These are phyloP conservation scores for Lasiosphaeris hirsuta DNA, from an alignment of 495 filamentous ascomycete species.

Conservation along the genomic window DNA sequence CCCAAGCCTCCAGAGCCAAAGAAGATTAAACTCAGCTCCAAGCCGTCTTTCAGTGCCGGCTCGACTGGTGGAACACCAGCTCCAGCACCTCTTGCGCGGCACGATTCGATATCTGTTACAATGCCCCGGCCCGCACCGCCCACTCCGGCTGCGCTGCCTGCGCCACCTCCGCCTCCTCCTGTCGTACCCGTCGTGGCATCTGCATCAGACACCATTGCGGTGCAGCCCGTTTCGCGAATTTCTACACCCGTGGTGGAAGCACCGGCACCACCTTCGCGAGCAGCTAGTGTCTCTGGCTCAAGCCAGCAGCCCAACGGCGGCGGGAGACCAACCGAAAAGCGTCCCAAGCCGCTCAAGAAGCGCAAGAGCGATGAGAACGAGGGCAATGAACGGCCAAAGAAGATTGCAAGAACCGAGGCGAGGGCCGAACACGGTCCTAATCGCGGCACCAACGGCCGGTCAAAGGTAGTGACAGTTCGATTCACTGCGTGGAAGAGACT, in stretches of 20 bases:
- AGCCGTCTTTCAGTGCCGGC: slow-evolving; percentile 24
- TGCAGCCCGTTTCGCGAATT: slow-evolving; percentile 18
- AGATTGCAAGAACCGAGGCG: slow-evolving; percentile 34
- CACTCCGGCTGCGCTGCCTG: background rate
- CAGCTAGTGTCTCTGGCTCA: background rate
- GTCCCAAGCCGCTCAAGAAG: slow-evolving; percentile 28
- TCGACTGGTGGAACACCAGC: slow-evolving; percentile 16
- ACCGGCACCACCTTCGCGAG: slow-evolving; percentile 1
- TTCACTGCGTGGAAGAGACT: slow-evolving; percentile 22
- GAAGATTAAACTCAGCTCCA: slow-evolving; percentile 31
- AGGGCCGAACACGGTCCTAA: slow-evolving; percentile 26
- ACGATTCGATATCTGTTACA: slow-evolving; percentile 29
- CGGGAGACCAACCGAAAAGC: slow-evolving; percentile 16
- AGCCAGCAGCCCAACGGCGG: slow-evolving; percentile 9
- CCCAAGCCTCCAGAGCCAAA: slow-evolving; percentile 28
- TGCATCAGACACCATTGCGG: slow-evolving; percentile 26
- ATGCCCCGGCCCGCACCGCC: slow-evolving; percentile 14
- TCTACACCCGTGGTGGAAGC: slow-evolving; percentile 14
- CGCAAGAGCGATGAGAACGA: slow-evolving; percentile 32
- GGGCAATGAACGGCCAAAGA: slow-evolving; percentile 34
- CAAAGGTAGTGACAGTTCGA: slow-evolving; percentile 22
- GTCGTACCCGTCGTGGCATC: slow-evolving; percentile 3
- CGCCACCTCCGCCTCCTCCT: background rate
- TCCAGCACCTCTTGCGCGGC: slow-evolving; percentile 14
- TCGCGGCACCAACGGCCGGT: slow-evolving; percentile 16